These are phyloP conservation scores for Saccharomyces pastorianus DNA, from an alignment of 1,139 yeast genomes.

Conservation along the genomic window DNA sequence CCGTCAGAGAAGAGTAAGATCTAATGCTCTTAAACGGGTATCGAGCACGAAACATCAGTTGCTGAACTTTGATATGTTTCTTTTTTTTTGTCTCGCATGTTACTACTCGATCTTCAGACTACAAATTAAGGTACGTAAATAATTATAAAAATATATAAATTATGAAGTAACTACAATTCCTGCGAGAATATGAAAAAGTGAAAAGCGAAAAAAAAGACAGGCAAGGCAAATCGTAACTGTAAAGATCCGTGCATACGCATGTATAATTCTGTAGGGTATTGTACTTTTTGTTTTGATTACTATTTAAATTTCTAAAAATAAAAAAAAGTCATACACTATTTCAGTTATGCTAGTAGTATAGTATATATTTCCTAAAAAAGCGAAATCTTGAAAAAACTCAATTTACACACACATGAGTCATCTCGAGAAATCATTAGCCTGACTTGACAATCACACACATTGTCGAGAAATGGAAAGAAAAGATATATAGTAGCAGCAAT, in stretches of 20 bases:
- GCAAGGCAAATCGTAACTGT: too few relatives aligned
- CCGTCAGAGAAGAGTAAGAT: conserved; percentile 6
- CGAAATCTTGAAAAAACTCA: not conserved
- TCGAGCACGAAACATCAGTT: too few relatives aligned
- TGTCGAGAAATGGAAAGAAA: not conserved
- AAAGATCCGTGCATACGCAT: not conserved
- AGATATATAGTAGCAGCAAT: not conserved
- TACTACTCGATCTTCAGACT: too few relatives aligned
- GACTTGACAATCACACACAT: conserved; percentile 1
- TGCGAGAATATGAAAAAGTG: too few relatives aligned
- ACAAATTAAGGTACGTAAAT: too few relatives aligned
- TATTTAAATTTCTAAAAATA: not conserved
- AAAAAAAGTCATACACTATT: not conserved
- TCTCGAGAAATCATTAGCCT: not conserved
- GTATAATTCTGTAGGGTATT: not conserved
- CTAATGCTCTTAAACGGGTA: not conserved
- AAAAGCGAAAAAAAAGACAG: too few relatives aligned
- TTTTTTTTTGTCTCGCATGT: too few relatives aligned
- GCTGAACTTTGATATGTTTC: too few relatives aligned
- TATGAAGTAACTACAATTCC: too few relatives aligned
- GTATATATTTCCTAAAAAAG: not conserved
- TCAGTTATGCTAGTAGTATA: too few relatives aligned
- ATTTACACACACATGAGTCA: not conserved
- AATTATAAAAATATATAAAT: too few relatives aligned
- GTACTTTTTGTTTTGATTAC: not conserved